Evolutionary conservation across 2,329 filamentous ascomycete genomes (phyloP), one percentile per base, ranked within the genome.

Genomic region (Colletotrichum sp.): DNA sequence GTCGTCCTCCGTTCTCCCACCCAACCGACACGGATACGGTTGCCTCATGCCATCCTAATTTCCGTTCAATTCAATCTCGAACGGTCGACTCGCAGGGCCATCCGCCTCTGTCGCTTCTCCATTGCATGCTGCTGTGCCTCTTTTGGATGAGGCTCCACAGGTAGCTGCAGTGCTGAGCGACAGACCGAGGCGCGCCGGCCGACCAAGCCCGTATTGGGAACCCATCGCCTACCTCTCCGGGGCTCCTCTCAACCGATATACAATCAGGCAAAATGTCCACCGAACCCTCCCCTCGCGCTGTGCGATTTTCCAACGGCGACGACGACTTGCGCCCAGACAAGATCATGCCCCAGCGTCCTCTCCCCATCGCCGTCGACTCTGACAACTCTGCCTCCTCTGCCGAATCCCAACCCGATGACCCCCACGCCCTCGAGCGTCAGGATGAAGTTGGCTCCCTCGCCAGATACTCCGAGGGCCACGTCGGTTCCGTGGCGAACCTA

Each of bases 231-330:
- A 71, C 67, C 48, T 32, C 25, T 25, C 32, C 32, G 36, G 34
- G 36, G 57, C 59, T 19, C 59, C 55, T 55, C 63, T 30, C 68
- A 60, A 65, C 48, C 59, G 59, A 69, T 69, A 76, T 74, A 76
- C 65, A 65, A 59, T 11, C 52, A 57, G 66, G 34, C 70, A 71
- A 44, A 44, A 78, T 78, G 77, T 68, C 72, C 52, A 82, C 86
- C 79, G 90, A 92, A 78, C 82, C 87, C 44, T 90, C 90, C 13
- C 89, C 90, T 67, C 88, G 90, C 79, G 86, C 87, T 77, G 89
- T 92, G 78, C 89, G 90, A 78, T 92, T 92, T 80, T 89, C 88
- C 61, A 86, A 87, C 75, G 82, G 84, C 80, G 89, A 89, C 74
- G 87, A 88, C 28, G 83, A 87, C 36, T 77, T 81, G 44, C 85